Base-by-base conservation (phyloP, 345 rosid species). In the Tarenaya hassleriana region DNA sequence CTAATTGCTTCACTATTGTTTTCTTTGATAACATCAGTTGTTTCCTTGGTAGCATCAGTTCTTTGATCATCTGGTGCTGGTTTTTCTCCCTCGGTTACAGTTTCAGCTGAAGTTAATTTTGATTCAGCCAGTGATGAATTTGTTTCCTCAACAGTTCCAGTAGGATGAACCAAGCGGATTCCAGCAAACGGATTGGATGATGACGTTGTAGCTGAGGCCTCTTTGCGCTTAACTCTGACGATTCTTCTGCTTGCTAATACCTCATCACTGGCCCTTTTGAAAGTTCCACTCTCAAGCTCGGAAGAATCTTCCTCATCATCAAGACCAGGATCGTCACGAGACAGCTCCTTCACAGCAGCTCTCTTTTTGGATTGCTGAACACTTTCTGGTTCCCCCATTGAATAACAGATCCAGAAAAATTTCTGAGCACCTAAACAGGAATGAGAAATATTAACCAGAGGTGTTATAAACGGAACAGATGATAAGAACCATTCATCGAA, bases 311-410 rank as follows among this genome's bases (percentile, higher is more conserved):
- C 94, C 24, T 91, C 88, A 20, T 92, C 96, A 70, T 88, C 95
- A 43, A 81, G 81, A 35, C 83, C 95, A 44, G 86, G 86, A 64
- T 81, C 81, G 16, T 88, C 95, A 18, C 79, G 80, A 18, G 91
- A 75, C 16, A 92, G 72, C 73, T 92, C 94, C 62, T 86, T 81
- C 58, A 81, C 79, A 8, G 98, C 98, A 48, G 90, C 86, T 69
- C 98, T 92, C 80, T 92, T 92, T 76, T 85, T 92, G n/a, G 97
- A 61, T 34, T 88, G 82, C 52, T 88, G 77, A n/a, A 61, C 62
- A 66, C 63, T 72, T 42, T 85, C 97, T 9, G 94, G 66, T 59
- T 92, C 97, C 33, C 88, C 86, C 98, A 88, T 88, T 16, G 8
- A 50, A 34, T n/a, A 24, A 56, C 24, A 52, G 12, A 45, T 47